Evolutionary conservation across 202 grass and related monocot species (phyloP).

Genomic region (Schoenoplectus triqueter): DNA sequence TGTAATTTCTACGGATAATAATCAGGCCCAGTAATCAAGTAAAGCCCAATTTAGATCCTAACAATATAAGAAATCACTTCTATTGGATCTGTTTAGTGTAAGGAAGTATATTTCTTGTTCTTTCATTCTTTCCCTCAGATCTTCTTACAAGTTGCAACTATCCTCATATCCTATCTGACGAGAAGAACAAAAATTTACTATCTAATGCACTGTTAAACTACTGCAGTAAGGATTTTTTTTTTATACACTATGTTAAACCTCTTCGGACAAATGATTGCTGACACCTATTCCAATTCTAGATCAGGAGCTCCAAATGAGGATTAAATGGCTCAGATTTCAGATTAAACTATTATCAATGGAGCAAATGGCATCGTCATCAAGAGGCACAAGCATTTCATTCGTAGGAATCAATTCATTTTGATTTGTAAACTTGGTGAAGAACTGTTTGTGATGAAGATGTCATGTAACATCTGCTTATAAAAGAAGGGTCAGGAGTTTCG

Average conservation of each 20-base stretch:
- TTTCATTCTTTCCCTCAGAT: not conserved
- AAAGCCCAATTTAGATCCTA: constrained; percentile 1
- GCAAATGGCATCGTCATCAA: not conserved
- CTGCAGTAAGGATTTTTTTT: constrained; percentile 49
- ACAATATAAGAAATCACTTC: not conserved
- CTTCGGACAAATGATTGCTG: constrained; percentile 69
- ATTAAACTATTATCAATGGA: not conserved
- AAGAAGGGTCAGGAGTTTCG: not conserved
- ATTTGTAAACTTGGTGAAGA: not conserved
- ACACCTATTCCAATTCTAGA: constrained; percentile 8
- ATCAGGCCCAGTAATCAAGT: not conserved
- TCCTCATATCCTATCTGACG: not conserved
- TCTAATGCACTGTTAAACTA: constrained; percentile 65
- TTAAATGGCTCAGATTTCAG: not conserved
- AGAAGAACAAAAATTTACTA: constrained; percentile 60
- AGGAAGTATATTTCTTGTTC: not conserved
- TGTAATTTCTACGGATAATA: not conserved
- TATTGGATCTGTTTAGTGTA: not conserved
- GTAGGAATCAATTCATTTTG: not conserved
- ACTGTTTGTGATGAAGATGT: not conserved
- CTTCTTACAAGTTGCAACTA: not conserved
- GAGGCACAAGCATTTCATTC: not conserved
- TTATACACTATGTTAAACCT: constrained; percentile 66
- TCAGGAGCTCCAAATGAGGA: not conserved
- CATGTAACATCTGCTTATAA: not conserved